These are phyloP conservation scores for Albatrellus ellisii DNA, from an alignment of 768 basidiomycete species.

Conservation along the genomic window DNA sequence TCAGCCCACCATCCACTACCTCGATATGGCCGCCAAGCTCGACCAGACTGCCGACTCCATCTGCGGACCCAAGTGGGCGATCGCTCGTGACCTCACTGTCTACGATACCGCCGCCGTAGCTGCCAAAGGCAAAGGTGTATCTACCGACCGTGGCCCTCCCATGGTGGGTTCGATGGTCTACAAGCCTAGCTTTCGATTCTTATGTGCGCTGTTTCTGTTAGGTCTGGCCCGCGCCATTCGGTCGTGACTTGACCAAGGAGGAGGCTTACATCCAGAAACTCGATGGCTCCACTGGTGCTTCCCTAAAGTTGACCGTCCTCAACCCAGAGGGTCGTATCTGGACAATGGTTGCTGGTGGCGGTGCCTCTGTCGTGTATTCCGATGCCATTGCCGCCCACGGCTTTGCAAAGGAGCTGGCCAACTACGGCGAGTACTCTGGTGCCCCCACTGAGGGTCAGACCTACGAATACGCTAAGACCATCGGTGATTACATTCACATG, in stretches of 20 bases:
- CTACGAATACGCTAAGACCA: conserved; percentile 98
- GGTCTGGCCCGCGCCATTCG: conserved; percentile 90
- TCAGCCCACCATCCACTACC: conserved; percentile 77
- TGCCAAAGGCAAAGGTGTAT: conserved; percentile 36
- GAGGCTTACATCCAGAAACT: conserved; percentile 99
- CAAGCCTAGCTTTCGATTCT: neutral
- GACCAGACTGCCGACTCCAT: conserved; percentile 99
- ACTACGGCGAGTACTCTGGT: conserved; percentile 99
- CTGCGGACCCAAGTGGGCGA: conserved; percentile 97
- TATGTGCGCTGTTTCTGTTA: conserved; percentile 12
- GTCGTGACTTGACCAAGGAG: conserved; percentile 95
- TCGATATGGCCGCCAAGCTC: conserved; percentile 99
- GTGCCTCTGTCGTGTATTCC: conserved; percentile 56
- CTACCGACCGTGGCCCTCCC: conserved; percentile 90
- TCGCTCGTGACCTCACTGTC: conserved; percentile 80
- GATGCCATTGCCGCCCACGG: conserved; percentile 87
- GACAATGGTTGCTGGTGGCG: conserved; percentile 99
- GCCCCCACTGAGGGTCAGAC: conserved; percentile 98
- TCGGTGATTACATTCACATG: conserved; percentile 42
- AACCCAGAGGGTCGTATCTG: conserved; percentile 93
- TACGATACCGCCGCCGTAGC: conserved; percentile 40
- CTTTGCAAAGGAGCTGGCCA: conserved; percentile 94
- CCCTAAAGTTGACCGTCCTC: conserved; percentile 93
- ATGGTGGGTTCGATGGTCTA: conserved; percentile 43
- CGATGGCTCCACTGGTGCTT: conserved; percentile 93